Conservation (phyloP, 495 filamentous ascomycete genomes). For the Lasiosphaeriaceae sp. region DNA sequence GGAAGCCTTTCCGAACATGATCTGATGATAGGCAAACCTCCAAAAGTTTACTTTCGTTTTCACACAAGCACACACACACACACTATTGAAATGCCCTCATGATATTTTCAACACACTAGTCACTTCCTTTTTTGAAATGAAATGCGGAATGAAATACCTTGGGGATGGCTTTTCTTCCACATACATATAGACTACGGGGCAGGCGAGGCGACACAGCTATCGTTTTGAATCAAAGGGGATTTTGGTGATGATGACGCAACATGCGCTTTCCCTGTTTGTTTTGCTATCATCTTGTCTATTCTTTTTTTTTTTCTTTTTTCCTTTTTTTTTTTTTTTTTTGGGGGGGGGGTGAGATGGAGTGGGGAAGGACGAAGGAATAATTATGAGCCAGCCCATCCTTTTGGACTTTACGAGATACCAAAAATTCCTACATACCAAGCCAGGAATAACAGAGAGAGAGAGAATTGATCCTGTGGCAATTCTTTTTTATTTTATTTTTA, state of each 20-base stretch:
- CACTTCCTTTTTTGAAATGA: neutral
- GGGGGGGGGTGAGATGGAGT: too few relatives aligned
- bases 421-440: too few relatives aligned
- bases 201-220: too few relatives aligned
- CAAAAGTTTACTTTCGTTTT: neutral
- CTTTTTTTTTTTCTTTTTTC: neutral
- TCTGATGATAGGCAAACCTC: constrained; percentile 22
- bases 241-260: too few relatives aligned
- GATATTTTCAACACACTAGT: neutral
- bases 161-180: neutral
- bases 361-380: too few relatives aligned
- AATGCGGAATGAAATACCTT: neutral
- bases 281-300: too few relatives aligned
- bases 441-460: too few relatives aligned
- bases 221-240: too few relatives aligned
- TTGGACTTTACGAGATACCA: too few relatives aligned
- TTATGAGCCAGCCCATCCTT: too few relatives aligned
- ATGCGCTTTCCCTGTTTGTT: neutral
- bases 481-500: too few relatives aligned
- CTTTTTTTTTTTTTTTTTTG: constrained; percentile 5
- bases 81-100: constrained; percentile 4
- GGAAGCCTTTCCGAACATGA: constrained; percentile 41
- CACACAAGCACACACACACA: neutral
- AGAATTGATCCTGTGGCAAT: too few relatives aligned
- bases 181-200: neutral